Base-by-base conservation (phyloP, 1,139 yeast genomes). In the Sugiyamaella castrensis region DNA sequence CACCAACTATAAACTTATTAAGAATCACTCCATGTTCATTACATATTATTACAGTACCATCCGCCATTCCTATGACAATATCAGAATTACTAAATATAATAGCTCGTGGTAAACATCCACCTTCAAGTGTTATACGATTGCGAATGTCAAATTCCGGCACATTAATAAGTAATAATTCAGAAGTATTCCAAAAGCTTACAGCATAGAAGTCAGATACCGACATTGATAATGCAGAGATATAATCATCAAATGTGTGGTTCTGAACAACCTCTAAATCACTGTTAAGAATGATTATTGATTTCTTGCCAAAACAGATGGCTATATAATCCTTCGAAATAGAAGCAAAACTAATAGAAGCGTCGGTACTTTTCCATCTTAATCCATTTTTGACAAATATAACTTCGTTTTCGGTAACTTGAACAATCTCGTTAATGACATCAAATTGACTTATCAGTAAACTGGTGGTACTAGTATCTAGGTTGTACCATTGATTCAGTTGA, bases 21-120 rank as follows among this genome's bases (percentile, higher is more conserved):
- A 30, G 16, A 7, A 8, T 26, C 12, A 11, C 37, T 4, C 26
- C 15, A 2, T 28, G 6, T 12, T 28, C 15, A 26, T 46, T 41
- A 12, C 28, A 40, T 10, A 40, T 15, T 13, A 32, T n/a, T 4
- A 46, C 24, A 12, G 41, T 10, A 2, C 49, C 49, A 36, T 44
- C 52, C 13, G 43, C 48, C 35, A 40, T 28, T 5, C 52, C 52
- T 10, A 35, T 42, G 8, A 40, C n/a, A 36, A 36, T n/a, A n/a
- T 41, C 2, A 16, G 19, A 11, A 13, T 39, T n/a, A n/a, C 16
- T 16, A 10, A 46, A 37, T 2, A 30, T 29, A 2, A 46, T 26
- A 8, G 49, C 40, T 24, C 46, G 38, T 3, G 46, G 37, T 9
- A 39, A 37, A 4, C 36, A 33, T 12, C 37, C 38, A 2, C 19